Evolutionary conservation across 2,329 filamentous ascomycete genomes (phyloP).

Genomic region (Colletotrichum eleusines): DNA sequence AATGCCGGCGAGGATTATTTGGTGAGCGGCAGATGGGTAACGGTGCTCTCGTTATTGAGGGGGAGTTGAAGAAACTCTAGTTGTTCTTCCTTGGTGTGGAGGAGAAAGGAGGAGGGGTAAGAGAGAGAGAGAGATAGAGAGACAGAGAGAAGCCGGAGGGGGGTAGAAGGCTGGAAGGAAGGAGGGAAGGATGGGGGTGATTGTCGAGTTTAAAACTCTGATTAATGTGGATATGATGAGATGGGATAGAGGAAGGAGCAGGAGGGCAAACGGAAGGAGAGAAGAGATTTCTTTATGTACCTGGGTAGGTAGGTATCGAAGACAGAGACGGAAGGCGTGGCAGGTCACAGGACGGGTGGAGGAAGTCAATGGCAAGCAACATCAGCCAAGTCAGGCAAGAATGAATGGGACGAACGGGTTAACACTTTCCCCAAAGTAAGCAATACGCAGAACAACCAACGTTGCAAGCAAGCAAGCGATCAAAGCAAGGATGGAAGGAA

Average conservation of each 20-base stretch:
- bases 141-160: too few relatives aligned
- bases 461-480: too few relatives aligned
- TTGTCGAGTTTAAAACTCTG: conserved; percentile 30
- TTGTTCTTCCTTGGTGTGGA: neutral
- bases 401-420: too few relatives aligned
- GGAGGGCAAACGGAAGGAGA: conserved; percentile 9
- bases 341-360: neutral
- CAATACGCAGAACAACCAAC: too few relatives aligned
- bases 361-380: neutral
- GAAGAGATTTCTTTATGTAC: conserved; percentile 16
- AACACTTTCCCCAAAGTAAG: too few relatives aligned
- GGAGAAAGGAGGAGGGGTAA: neutral
- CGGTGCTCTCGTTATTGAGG: neutral
- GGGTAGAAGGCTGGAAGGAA: neutral
- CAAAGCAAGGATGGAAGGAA: too few relatives aligned
- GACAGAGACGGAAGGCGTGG: neutral
- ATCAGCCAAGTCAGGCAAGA: neutral
- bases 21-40: neutral
- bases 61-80: neutral
- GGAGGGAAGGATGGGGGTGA: neutral
- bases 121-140: too few relatives aligned
- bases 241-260: conserved; percentile 4
- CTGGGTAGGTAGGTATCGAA: neutral
- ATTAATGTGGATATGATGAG: conserved; percentile 20
- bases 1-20: neutral